Evolutionary conservation across 225 moss, liverwort and hornwort species (phyloP), one percentile per base, ranked within the genome.

Genomic region (Climacium dendroides): DNA sequence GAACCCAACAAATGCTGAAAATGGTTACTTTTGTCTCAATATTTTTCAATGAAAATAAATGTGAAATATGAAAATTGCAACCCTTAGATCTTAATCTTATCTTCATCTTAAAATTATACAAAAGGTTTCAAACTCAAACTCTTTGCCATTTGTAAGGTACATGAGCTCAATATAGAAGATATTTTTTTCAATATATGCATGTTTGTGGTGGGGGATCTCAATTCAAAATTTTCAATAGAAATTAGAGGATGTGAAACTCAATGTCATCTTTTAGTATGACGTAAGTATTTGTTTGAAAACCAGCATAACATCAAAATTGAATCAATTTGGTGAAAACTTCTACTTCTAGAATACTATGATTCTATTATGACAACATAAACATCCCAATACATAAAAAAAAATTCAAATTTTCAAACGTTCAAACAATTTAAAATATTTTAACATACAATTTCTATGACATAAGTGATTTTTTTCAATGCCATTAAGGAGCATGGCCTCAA

Each of bases 171-270:
- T 1, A 15, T 25, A 8, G 3, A 15, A 41, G 8, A 5, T 8
- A 41, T 41, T 37, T n/a, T 5, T 22, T 39, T 7, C 10, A 37
- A 24, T 67, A 15, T 41, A 26, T 26, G 1, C 26, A 26, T 15
- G 5, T 26, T 0, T 0, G 0, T 26, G 1, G 0, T 26, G 1
- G 15, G 3, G 6, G 1, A 71, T 26, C 3, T 43, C 15, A 26
- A 71, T 43, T 70, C 13, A 13, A 41, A 70, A 9, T 15, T n/a
- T n/a, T 71, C 9, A 43, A 16, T 71, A 3, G 43, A 28, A 26
- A 28, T 43, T 24, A 41, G 15, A 26, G 1, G 3, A n/a, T n/a
- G n/a, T n/a, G n/a, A n/a, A n/a, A n/a, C n/a, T 43, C 28, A 15
- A 71, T 43, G 26, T 70, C 13, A 26, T 26, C 69, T 37, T 41